Conservation (phyloP, 192 early-diverging fungal genomes). For the Ramicandelaber brevisporus region DNA sequence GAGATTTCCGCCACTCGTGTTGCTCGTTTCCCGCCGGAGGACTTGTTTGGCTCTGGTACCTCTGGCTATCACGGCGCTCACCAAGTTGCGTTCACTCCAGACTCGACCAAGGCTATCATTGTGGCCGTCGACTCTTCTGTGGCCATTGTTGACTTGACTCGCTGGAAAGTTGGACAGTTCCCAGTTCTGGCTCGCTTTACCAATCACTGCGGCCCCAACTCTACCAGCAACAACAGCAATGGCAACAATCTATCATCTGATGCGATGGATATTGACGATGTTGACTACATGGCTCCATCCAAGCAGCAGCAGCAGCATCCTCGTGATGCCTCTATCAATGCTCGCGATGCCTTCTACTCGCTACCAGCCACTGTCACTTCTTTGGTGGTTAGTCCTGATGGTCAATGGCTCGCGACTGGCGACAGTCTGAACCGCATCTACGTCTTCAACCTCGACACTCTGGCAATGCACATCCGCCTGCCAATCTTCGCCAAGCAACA, state of each 20-base stretch:
- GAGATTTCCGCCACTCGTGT: conserved; percentile 10
- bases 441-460: conserved; percentile 34
- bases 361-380: conserved; percentile 28
- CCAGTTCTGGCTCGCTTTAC: conserved; percentile 33
- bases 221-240: conserved; percentile 6
- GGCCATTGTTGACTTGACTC: conserved; percentile 42
- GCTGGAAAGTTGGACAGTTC: conserved; percentile 27
- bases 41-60: conserved; percentile 16
- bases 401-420: conserved; percentile 54
- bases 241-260: conserved; percentile 14
- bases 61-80: conserved; percentile 27
- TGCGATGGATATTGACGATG: conserved; percentile 12
- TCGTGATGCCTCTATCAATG: background rate
- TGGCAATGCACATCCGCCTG: conserved; percentile 34
- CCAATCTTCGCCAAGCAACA: conserved; percentile 28
- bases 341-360: conserved; percentile 1
- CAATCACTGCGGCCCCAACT: conserved; percentile 25
- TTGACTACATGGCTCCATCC: conserved; percentile 4
- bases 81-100: conserved; percentile 50
- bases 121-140: conserved; percentile 52
- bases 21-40: conserved; percentile 10
- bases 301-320: background rate
- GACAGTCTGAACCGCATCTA: conserved; percentile 46
- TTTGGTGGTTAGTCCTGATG: conserved; percentile 54
- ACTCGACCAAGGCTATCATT: conserved; percentile 44